These are phyloP conservation scores for Colletotrichum karsti DNA, from an alignment of 2,329 filamentous ascomycete species.

Conservation along the genomic window DNA sequence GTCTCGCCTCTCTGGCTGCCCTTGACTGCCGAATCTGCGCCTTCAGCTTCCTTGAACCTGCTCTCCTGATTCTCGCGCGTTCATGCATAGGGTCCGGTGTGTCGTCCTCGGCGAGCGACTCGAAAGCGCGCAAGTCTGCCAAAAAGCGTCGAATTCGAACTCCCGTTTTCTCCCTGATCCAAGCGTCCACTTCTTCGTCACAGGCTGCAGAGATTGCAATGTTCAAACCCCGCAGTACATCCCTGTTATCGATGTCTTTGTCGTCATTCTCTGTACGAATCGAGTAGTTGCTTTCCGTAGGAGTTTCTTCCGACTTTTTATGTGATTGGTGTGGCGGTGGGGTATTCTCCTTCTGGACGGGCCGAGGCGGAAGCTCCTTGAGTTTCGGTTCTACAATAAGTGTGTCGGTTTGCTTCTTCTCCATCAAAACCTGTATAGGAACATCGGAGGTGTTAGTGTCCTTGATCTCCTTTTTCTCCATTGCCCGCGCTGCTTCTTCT, in stretches of 20 bases:
- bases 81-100: constrained; percentile 34
- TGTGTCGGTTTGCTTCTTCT: background rate
- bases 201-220: constrained; percentile 65
- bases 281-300: constrained; percentile 23
- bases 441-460: background rate
- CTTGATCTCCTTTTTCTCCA: constrained; percentile 34
- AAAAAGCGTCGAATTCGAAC: constrained; percentile 62
- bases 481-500: constrained; percentile 36
- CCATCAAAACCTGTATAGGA: background rate
- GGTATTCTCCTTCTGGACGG: background rate
- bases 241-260: constrained; percentile 53
- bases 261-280: constrained; percentile 44
- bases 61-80: constrained; percentile 37
- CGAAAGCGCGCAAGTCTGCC: constrained; percentile 61
- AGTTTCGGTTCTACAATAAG: background rate
- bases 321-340: background rate
- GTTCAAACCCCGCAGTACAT: constrained; percentile 63
- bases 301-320: background rate
- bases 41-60: constrained; percentile 45
- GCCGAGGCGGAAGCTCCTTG: background rate
- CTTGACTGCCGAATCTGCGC: constrained; percentile 43
- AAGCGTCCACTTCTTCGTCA: constrained; percentile 60
- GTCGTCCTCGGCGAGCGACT: constrained; percentile 49
- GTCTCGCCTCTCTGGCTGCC: constrained; percentile 3
- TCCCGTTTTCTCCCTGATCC: constrained; percentile 60